Evolutionary conservation across 768 basidiomycete species (phyloP).

Genomic region (Porphyrellus cyaneotinctus): DNA sequence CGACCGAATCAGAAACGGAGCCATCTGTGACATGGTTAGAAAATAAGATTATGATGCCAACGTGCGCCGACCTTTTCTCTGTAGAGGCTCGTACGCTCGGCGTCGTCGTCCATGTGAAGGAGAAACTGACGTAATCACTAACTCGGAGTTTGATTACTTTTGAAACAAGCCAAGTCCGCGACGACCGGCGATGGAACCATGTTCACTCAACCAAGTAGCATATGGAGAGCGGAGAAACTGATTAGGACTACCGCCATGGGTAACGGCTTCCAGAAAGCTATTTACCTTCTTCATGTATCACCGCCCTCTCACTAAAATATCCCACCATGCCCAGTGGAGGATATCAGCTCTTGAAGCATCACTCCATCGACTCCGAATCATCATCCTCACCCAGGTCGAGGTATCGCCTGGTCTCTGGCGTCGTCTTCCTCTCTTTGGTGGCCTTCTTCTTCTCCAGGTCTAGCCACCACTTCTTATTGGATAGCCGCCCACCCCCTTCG

Average conservation of each 20-base stretch:
- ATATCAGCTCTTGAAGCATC: conserved; percentile 17
- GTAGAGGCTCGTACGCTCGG: conserved; percentile 45
- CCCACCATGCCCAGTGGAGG: conserved; percentile 17
- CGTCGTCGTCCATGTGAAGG: conserved; percentile 19
- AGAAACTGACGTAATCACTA: neutral
- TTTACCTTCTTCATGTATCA: neutral
- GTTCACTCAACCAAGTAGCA: too few species aligned
- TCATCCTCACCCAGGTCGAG: conserved; percentile 3
- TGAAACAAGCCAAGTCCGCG: too few species aligned
- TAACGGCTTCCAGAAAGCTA: neutral
- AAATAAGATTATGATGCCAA: neutral
- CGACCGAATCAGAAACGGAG: conserved; percentile 77
- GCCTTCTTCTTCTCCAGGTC: conserved; percentile 12
- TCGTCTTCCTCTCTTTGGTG: conserved; percentile 11
- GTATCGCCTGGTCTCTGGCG: conserved; percentile 11
- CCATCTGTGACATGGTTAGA: conserved; percentile 43
- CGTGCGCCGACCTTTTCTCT: conserved; percentile 50
- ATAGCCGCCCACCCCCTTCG: too few species aligned
- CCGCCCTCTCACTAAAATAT: neutral
- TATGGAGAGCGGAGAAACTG: too few species aligned
- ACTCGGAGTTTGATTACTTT: neutral
- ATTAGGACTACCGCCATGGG: too few species aligned
- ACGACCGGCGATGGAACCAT: too few species aligned
- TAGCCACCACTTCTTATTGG: neutral
- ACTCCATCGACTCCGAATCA: neutral